Evolutionary conservation across 352 stramenopile species (phyloP), one percentile per base, ranked within the genome.

Genomic region (Pythium sukuiense): DNA sequence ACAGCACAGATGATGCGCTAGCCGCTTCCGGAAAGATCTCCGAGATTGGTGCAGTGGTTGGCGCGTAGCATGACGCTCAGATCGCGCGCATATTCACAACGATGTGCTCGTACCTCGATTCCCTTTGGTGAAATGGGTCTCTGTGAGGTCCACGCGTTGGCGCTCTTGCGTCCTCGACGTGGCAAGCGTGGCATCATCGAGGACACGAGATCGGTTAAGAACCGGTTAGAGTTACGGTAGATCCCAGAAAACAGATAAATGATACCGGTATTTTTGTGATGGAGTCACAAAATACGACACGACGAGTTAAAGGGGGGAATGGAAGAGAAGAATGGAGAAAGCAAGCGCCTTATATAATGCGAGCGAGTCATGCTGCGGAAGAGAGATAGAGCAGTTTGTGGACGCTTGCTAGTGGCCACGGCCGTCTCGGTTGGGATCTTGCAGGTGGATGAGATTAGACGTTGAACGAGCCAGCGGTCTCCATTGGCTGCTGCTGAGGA

Each of bases 381-480:
- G 45, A 29, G 45, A 52, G n/a, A 29, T 20, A 55, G 24, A 33
- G 26, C 50, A 3, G 14, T 39, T 18, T 26, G 50, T 56, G 2
- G 50, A n/a, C 27, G 26, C 30, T 58, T 37, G 52, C 52, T 41
- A 11, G 30, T 43, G 20, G 8, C 27, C 12, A n/a, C 3, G 24
- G 48, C 24, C 30, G 4, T n/a, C 20, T 29, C 26, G 50, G 37
- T 57, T 53, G 32, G 33, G 20, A 24, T 50, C 3, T 11, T 45
- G 43, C 7, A 16, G 18, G 9, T 11, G 8, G 30, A 8, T 16
- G 24, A 32, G 33, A 33, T 67, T 65, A 72, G 32, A 72, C 66
- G 59, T 72, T 72, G 66, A 67, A 72, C 29, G 59, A 61, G 54
- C 59, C 66, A n/a, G 54, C 45, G 1, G 59, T 49, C 46, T 64